A percentile compares a stretch with the other conserved stretches of the same genome.
Evolutionary conservation across 768 basidiomycete genomes (phyloP).

Genomic region (Phlebiopsis flavidoalba): DNA sequence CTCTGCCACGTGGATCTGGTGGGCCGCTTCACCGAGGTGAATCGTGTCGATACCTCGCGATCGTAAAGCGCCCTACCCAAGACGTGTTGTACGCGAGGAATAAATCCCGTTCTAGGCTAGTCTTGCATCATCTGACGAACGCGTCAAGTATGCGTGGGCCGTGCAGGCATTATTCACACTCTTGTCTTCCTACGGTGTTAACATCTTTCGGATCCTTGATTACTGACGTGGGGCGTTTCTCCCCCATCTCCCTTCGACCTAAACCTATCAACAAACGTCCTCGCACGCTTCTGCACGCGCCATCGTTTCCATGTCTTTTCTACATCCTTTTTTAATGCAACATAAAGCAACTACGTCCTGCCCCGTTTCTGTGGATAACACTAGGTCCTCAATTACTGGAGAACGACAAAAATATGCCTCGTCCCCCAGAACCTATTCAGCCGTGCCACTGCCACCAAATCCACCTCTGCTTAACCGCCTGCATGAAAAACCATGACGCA

Average conservation of each 20-base stretch:
- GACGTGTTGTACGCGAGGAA: constrained; percentile 20
- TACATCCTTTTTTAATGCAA: constrained; percentile 1
- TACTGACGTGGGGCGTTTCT: constrained; percentile 15
- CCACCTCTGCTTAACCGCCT: constrained; percentile 23
- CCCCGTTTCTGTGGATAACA: constrained; percentile 19
- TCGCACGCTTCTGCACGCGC: constrained; percentile 17
- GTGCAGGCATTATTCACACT: background rate
- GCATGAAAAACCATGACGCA: too few relatives aligned
- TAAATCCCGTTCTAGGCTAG: background rate
- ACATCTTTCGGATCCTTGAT: constrained; percentile 10
- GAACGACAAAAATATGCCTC: constrained; percentile 73
- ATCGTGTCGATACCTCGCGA: constrained; percentile 26
- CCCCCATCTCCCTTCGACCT: constrained; percentile 6
- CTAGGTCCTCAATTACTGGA: constrained; percentile 81
- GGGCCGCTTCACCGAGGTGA: constrained; percentile 16
- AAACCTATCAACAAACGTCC: constrained; percentile 6
- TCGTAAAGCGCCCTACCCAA: constrained; percentile 15
- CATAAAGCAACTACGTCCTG: too few relatives aligned
- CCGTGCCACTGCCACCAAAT: constrained; percentile 21
- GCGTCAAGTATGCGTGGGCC: background rate
- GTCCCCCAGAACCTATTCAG: constrained; percentile 60
- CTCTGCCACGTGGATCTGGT: constrained; percentile 35
- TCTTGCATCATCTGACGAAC: background rate
- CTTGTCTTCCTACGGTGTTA: background rate
- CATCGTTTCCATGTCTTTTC: constrained; percentile 13